Evolutionary conservation across 371 early-diverging fungal species (phyloP).

Genomic region (Mucor lusitanicus): DNA sequence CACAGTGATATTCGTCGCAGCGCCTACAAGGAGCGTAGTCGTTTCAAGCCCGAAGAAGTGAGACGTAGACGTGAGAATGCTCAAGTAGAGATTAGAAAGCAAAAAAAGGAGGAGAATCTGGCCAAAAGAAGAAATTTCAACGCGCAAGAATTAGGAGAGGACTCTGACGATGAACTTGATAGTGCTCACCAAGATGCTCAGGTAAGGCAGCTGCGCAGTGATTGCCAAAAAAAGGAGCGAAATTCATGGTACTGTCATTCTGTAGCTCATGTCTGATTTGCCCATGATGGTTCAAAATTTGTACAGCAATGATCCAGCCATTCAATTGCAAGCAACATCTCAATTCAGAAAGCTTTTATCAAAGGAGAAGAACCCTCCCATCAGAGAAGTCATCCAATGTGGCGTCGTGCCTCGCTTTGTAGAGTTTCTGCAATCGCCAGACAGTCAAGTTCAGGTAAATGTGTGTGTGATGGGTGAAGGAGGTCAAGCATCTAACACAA

Average conservation of each 20-base stretch:
- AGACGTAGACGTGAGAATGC: conserved; percentile 92
- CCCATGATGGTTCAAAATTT: conserved; percentile 78
- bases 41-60: conserved; percentile 89
- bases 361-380: conserved; percentile 97
- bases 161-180: conserved; percentile 83
- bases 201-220: conserved; percentile 34
- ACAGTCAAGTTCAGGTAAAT: conserved; percentile 84
- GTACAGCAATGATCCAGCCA: conserved; percentile 72
- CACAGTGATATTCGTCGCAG: conserved; percentile 65
- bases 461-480: not conserved
- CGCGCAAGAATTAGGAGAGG: conserved; percentile 59
- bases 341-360: conserved; percentile 96
- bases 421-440: conserved; percentile 81
- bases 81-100: conserved; percentile 92
- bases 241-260: too few species aligned
- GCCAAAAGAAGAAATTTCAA: conserved; percentile 88
- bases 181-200: conserved; percentile 46
- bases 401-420: conserved; percentile 97
- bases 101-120: conserved; percentile 93
- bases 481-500: not conserved
- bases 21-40: conserved; percentile 84
- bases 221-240: not conserved
- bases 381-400: conserved; percentile 94
- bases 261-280: conserved; percentile 57
- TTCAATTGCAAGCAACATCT: conserved; percentile 81